phyloP scores from a whole-genome alignment of 176 grass and related monocot genomes.

The Sorghum bicolor region Sorghum_bicolor_NCBIv3 NC_012871.2:5012501-5013000 shows the following conservation, averaged over 20 bases:
- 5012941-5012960: conserved; percentile 60
- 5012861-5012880: not conserved
- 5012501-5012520: not conserved
- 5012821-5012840: not conserved
- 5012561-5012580: not conserved
- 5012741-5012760: not conserved
- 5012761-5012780: not conserved
- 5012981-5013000: conserved; percentile 51
- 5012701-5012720: not conserved
- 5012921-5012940: conserved; percentile 66
- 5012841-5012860: not conserved
- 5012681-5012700: not conserved
- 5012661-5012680: not conserved
- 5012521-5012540: not conserved
- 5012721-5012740: conserved; percentile 1
- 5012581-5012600: not conserved
- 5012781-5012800: conserved; percentile 18
- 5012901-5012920: conserved; percentile 54
- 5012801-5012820: not conserved
- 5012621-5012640: not conserved
- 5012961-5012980: conserved; percentile 65
- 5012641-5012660: not conserved
- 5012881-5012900: conserved; percentile 36
- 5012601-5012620: not conserved
- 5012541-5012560: not conserved